Base-by-base conservation (phyloP, 306 rosid genomes). In the Mimosa pudica region DNA sequence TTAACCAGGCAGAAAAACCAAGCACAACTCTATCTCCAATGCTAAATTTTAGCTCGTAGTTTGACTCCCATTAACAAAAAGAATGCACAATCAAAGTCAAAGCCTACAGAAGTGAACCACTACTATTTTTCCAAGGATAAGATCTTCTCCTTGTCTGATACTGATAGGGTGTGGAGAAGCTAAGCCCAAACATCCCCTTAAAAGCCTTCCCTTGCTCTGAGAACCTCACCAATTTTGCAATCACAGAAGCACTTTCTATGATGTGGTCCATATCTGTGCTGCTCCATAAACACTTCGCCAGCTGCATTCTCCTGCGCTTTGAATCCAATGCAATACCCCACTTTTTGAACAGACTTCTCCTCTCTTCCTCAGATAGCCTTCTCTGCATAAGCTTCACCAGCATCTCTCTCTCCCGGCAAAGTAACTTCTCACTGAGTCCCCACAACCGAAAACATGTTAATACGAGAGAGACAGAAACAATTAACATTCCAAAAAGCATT, bases 171-270 rank as follows among this genome's bases (percentile, higher is more conserved):
- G 96, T 83, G 81, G 89, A 95, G 82, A 91, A 95, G 85, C 97
- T 95, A 46, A 95, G 94, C 20, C 99, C 99, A 79, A 93, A 93
- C 96, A 93, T 95, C 88, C 90, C 99, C 89, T 90, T 95, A 10
- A 93, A 87, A 63, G 91, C 92, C 70, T 84, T 87, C 13, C 97
- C 99, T 78, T 85, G 88, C 83, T 95, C 98, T 14, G 87, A 80
- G 55, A 93, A 89, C 83, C 90, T 89, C 32, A 95, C 93, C 76
- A 95, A 81, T 89, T 85, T 91, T 4, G 96, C 99, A 82, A 95
- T 90, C 60, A 91, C 81, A 36, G 93, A 65, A 11, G 99, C 97
- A 63, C 99, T 95, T 76, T 90, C 96, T 45, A 58, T 85, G 70
- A 84, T 69, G 8, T 90, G 94, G 82, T 86, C 90, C 89, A 86